These are phyloP conservation scores for Epichloe scottii DNA, from an alignment of 2,329 filamentous ascomycete genomes.

Conservation along the genomic window DNA sequence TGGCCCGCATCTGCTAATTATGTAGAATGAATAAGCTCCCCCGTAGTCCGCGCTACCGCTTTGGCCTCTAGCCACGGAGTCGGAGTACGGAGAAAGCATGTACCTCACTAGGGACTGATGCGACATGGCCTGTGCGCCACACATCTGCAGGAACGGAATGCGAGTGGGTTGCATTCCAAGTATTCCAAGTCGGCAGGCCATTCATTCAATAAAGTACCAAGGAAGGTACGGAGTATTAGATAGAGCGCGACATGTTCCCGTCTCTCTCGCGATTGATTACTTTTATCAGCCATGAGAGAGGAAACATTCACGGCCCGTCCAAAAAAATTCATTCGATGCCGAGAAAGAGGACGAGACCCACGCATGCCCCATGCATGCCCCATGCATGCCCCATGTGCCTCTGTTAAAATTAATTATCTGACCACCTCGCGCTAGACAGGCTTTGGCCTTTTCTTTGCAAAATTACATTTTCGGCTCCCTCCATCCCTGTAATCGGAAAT, in stretches of 20 bases:
- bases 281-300: too few relatives aligned
- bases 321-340: not conserved
- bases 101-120: not conserved
- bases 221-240: too few relatives aligned
- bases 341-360: too few relatives aligned
- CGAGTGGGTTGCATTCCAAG: not conserved
- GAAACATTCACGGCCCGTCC: not conserved
- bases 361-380: too few relatives aligned
- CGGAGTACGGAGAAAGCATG: too few relatives aligned
- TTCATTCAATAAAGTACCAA: not conserved
- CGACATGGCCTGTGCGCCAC: not conserved
- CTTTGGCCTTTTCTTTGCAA: not conserved
- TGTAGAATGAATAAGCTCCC: too few relatives aligned
- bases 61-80: not conserved
- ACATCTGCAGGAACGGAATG: not conserved
- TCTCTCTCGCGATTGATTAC: too few relatives aligned
- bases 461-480: not conserved
- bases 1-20: not conserved
- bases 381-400: not conserved
- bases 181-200: not conserved
- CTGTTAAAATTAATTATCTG: constrained; percentile 1
- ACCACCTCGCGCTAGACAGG: not conserved
- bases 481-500: not conserved
- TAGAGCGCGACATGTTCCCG: not conserved
- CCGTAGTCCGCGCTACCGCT: not conserved